A percentile compares a stretch with the other conserved stretches of the same genome.
Evolutionary conservation across 495 filamentous ascomycete genomes (phyloP).

Genomic region (Penicillium psychrofluorescens): DNA sequence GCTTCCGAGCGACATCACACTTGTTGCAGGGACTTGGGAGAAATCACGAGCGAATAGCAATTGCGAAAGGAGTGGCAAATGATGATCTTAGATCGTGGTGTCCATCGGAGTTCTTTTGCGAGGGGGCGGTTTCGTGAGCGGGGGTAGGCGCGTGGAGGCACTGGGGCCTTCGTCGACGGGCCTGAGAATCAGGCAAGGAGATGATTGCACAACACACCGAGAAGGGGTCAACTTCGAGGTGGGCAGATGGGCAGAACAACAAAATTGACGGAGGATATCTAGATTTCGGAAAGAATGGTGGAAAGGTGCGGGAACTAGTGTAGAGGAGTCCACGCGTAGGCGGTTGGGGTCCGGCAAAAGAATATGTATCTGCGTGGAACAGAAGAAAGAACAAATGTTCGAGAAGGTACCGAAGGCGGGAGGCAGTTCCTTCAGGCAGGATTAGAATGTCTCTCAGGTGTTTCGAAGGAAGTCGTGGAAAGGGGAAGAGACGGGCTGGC

Average conservation of each 20-base stretch:
- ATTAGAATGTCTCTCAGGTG: conserved; percentile 5
- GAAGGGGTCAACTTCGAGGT: too few relatives aligned
- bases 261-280: too few relatives aligned
- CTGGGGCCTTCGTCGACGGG: conserved; percentile 2
- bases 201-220: too few relatives aligned
- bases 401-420: neutral
- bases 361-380: neutral
- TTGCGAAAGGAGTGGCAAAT: neutral
- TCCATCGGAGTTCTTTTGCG: conserved; percentile 7
- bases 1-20: conserved; percentile 30
- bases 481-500: conserved; percentile 19
- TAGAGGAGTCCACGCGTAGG: neutral
- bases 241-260: too few relatives aligned
- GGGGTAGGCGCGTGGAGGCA: conserved; percentile 1
- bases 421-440: conserved; percentile 1
- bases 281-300: too few relatives aligned
- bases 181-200: too few relatives aligned
- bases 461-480: conserved; percentile 8
- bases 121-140: conserved; percentile 13
- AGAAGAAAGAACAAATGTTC: neutral
- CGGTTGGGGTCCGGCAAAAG: too few relatives aligned
- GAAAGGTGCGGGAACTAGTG: neutral
- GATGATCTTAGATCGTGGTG: conserved; percentile 7
- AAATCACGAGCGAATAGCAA: too few relatives aligned
- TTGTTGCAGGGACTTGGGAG: conserved; percentile 1